phyloP scores from a whole-genome alignment of 1,139 yeast genomes.

The Pichia sp. region DNA sequence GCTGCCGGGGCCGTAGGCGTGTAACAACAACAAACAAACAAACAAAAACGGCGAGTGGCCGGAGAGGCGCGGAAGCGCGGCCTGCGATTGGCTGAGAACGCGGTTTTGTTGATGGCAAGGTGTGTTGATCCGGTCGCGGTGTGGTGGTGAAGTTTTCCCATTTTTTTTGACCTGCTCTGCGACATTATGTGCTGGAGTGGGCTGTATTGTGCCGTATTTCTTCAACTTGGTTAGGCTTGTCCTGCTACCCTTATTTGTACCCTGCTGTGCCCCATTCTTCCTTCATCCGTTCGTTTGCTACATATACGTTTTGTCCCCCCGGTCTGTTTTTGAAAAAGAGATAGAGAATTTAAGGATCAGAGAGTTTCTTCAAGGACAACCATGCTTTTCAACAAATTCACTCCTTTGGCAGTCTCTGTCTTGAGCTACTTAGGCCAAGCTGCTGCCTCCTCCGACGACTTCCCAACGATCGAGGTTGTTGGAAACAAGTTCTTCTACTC shows the following conservation, averaged over 20 bases:
- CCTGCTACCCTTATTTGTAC: neutral
- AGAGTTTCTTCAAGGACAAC: slow-evolving; percentile 1
- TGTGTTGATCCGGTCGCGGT: too few relatives aligned
- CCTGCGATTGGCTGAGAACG: neutral
- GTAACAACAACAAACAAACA: neutral
- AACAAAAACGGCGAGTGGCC: neutral
- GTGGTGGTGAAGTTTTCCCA: neutral
- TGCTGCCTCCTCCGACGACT: slow-evolving; percentile 33
- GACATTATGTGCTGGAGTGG: neutral
- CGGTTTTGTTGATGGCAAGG: neutral
- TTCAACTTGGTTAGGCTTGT: too few relatives aligned
- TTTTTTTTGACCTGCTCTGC: neutral
- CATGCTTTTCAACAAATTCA: slow-evolving; percentile 49
- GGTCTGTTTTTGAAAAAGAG: too few relatives aligned
- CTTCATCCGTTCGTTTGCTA: neutral
- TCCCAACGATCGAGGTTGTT: slow-evolving; percentile 49
- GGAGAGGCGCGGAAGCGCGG: neutral
- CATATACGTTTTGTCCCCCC: neutral
- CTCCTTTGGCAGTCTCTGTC: slow-evolving; percentile 12
- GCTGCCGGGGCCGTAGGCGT: neutral
- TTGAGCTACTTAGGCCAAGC: slow-evolving; percentile 3
- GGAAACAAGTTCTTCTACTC: slow-evolving; percentile 72
- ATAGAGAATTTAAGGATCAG: neutral
- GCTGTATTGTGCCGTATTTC: too few relatives aligned
- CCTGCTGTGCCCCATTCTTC: neutral